Percentiles rank a stretch among this genome's conserved stretches.
These are phyloP conservation scores for Bipolaris oryzae DNA, from an alignment of 2,329 filamentous ascomycete species.

Conservation along the genomic window DNA sequence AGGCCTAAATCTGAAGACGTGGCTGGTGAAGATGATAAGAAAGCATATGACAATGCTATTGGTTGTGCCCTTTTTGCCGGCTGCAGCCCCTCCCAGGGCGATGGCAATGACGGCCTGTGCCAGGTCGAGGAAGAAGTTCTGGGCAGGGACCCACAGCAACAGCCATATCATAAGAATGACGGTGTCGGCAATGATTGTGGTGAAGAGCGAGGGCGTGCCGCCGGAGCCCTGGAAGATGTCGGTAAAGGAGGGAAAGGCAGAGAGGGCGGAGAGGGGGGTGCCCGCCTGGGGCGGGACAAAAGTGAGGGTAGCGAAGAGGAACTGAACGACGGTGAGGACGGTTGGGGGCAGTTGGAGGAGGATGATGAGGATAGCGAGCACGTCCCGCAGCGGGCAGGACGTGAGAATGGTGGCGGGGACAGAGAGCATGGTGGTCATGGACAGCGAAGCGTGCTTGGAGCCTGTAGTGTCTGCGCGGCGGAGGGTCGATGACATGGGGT, in stretches of 20 bases:
- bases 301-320: constrained; percentile 89
- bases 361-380: constrained; percentile 94
- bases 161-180: constrained; percentile 85
- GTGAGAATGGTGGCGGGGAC: constrained; percentile 84
- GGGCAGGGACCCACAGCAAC: constrained; percentile 83
- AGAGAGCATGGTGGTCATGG: constrained; percentile 70
- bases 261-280: constrained; percentile 75
- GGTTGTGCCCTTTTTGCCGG: constrained; percentile 69
- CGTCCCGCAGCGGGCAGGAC: constrained; percentile 90
- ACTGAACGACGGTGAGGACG: constrained; percentile 85
- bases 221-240: constrained; percentile 90
- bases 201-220: constrained; percentile 83
- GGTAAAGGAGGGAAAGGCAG: constrained; percentile 76
- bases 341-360: constrained; percentile 90
- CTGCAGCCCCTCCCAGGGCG: constrained; percentile 82
- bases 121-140: constrained; percentile 86
- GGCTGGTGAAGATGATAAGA: constrained; percentile 64
- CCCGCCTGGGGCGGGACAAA: constrained; percentile 82
- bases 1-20: constrained; percentile 61
- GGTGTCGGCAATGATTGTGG: constrained; percentile 81
- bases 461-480: constrained; percentile 68
- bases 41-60: constrained; percentile 75
- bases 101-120: constrained; percentile 93
- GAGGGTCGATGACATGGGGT: constrained; percentile 56
- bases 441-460: constrained; percentile 68